Base-by-base conservation (phyloP, 148 eudicot species). In the Arctostaphylos glauca region DNA sequence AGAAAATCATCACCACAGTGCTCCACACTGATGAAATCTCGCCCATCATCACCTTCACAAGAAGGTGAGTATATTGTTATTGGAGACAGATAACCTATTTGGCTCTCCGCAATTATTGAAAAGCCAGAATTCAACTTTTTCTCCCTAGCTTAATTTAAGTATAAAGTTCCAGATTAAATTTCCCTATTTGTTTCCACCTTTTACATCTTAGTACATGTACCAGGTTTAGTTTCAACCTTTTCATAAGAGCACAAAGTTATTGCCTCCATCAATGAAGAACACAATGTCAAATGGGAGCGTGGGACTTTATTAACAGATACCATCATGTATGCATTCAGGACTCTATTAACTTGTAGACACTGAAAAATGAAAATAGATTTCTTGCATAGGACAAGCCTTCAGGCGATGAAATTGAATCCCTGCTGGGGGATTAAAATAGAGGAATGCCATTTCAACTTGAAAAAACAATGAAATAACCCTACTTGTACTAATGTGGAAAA, bases 1-100 rank as follows among this genome's bases (percentile, higher is more conserved):
- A 96, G 90, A 87, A 88, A 96, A 87, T 96, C 98, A 89, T 96
- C 99, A 64, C 98, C 98, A 79, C 99, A 96, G 67, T 88, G 92
- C 92, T 94, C 98, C 87, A 96, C 98, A 6, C 92, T 89, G 87
- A 96, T 88, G 80, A 96, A 96, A 79, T 93, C 96, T 84, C 83
- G 89, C 46, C 98, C 99, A 83, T 96, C 99, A 76, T 96, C 97
- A 73, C 99, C 99, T 96, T 78, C 80, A 76, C 60, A 72, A 52
- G 46, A 25, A 74, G 13, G 31, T 18, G 25, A 84, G 9, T 60
- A 19, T 12, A 59, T 71, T 53, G 19, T 21, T 21, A 55, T 79
- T 49, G 25, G 43, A 71, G 59, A 52, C 19, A 67, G 44, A 73
- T 21, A 10, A 41, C 78, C 76, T 72, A 58, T 18, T 62, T 49